Base-by-base conservation (phyloP, 495 filamentous ascomycete genomes). In the Chaetomium cochliodes region DNA sequence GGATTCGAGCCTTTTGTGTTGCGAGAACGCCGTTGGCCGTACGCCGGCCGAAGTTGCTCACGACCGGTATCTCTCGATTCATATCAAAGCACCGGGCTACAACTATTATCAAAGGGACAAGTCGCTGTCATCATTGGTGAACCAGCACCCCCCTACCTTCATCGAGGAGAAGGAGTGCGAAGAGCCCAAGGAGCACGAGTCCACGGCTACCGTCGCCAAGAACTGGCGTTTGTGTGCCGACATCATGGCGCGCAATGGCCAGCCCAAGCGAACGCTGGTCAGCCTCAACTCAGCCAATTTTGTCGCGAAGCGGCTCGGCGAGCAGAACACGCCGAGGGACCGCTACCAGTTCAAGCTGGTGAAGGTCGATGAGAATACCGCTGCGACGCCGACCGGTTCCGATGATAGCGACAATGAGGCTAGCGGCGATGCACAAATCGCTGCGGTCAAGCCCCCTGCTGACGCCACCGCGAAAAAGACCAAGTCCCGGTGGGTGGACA, bases 261-360 rank as follows among this genome's bases (percentile, higher is more conserved):
- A 58, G 25, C 58, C 65, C 33, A 89, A 87, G 77, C 77, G 89
- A 53, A 82, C 78, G 46, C 77, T 92, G 11, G 88, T 92, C 30
- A 88, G 80, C 61, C 73, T 92, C 65, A 80, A 83, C 66, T 88
- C 91, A 69, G 88, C 88, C 12, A 91, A 90, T 65, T 87, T 90
- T 67, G 87, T 91, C 9, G 85, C 88, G 2, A 87, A 85, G 71
- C 72, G 90, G 33, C 68, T 92, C 52, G 82, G 82, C 28, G 67
- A 78, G 64, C 68, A 71, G 63, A 65, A 75, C 46, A 47, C 23
- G 52, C 23, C n/a, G 18, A 50, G n/a, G 37, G 46, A 12, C 22
- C 65, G 72, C 15, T 71, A 74, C 44, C 47, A 23, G 15, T 73
- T 70, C 59, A 20, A 23, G 33, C 23, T 66, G 55, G 62, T 20